Conservation (phyloP, 495 filamentous ascomycete genomes). For the Aspergillus funiculosus region DNA sequence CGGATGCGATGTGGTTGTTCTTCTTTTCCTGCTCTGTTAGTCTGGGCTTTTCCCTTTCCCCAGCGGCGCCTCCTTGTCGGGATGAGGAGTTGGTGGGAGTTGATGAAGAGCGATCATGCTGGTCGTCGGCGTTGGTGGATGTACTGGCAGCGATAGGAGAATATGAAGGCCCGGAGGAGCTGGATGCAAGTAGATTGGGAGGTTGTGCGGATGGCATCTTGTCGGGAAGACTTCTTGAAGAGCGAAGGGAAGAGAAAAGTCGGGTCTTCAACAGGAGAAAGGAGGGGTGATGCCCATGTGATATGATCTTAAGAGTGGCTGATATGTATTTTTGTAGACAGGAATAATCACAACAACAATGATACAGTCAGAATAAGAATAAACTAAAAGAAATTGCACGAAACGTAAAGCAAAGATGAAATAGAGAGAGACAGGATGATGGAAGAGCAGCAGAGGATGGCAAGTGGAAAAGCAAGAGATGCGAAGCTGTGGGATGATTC, state of each 20-base stretch:
- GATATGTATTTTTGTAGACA: no score
- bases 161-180: constrained; percentile 23
- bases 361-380: not conserved
- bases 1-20: constrained; percentile 82
- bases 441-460: not conserved
- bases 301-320: no score
- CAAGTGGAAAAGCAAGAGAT: not conserved
- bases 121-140: constrained; percentile 28
- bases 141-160: constrained; percentile 17
- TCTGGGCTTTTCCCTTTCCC: constrained; percentile 61
- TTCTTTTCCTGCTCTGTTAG: constrained; percentile 85
- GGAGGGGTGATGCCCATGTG: constrained; percentile 13
- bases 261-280: not conserved
- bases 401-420: not conserved
- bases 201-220: constrained; percentile 25
- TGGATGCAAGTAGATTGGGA: constrained; percentile 19
- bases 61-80: constrained; percentile 38
- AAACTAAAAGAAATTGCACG: not conserved
- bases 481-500: not conserved
- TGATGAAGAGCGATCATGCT: constrained; percentile 35
- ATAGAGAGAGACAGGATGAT: not conserved
- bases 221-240: not conserved
- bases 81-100: constrained; percentile 59
- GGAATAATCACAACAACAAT: not conserved
- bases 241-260: constrained; percentile 2